phyloP scores from a whole-genome alignment of 345 rosid genomes.

The Pugionium cornutum region DNA sequence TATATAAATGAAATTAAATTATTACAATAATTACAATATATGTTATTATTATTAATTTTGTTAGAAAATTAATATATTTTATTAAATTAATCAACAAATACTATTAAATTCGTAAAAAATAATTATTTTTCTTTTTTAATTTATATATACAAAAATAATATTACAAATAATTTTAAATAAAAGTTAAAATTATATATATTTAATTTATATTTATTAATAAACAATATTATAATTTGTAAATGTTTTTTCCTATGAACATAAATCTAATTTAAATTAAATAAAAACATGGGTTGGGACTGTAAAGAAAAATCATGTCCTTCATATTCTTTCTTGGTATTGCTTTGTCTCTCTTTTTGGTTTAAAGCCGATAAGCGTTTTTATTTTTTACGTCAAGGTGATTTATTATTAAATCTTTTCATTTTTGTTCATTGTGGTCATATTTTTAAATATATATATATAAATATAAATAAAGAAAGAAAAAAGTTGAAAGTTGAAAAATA shows the following conservation, averaged over 20 bases:
- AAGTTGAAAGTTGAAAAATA: constrained; percentile 32
- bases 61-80: no score
- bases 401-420: neutral
- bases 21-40: no score
- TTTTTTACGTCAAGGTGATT: neutral
- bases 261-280: neutral
- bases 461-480: neutral
- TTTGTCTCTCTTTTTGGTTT: constrained; percentile 11
- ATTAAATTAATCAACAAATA: no score
- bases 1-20: no score
- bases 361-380: constrained; percentile 12
- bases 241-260: neutral
- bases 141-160: no score
- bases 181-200: no score
- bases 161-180: no score
- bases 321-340: constrained; percentile 5
- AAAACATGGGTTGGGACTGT: neutral
- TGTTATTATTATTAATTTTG: no score
- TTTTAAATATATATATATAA: neutral
- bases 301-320: neutral
- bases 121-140: no score
- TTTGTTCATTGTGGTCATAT: neutral
- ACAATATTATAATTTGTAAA: no score
- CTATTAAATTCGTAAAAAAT: no score
- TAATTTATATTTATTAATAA: no score